Base-by-base conservation (phyloP, 495 filamentous ascomycete species). In the Tuber brumale region DNA sequence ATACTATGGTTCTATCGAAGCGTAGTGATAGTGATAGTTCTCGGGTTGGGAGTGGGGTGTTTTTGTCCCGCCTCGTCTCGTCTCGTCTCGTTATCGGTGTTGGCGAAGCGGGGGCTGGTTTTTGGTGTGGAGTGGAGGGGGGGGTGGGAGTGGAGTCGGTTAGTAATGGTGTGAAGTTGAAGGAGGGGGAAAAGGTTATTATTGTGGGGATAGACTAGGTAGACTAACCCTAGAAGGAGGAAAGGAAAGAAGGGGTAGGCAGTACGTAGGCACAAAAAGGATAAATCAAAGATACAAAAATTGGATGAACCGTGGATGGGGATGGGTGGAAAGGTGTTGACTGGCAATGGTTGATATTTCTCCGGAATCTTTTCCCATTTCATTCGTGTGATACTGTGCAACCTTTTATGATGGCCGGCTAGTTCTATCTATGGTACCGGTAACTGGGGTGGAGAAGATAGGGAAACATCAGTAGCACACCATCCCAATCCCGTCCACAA, bases 291-390 rank as follows among this genome's bases (percentile, higher is more conserved):
- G 19, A 2, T 9, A 61, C 51, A 61, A 61, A 61, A 61, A 61
- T 61, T 61, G 51, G 51, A 31, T 61, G 51, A 31, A 61, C 51
- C n/a, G 51, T 61, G 51, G n/a, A 61, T 61, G 51, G 51, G 51
- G 51, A 61, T 31, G 51, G n/a, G n/a, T n/a, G n/a, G n/a, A n/a
- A n/a, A 2, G 5, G 46, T 51, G 46, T 16, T 48, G 46, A 16
- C 19, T 48, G 46, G 46, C 46, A 6, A 23, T 14, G 9, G n/a
- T 2, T 61, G 9, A 61, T 61, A 61, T 61, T 61, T 61, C n/a
- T 61, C 51, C 51, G 51, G 51, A 27, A 14, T 8, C 9, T 57
- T 27, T 57, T 57, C 10, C n/a, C 5, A n/a, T 51, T n/a, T n/a
- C 48, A 51, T 10, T 51, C n/a, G 23, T n/a, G 7, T 61, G 51